phyloP scores from a whole-genome alignment of 805 yeast genomes.

The Wickerhamomyces bisporus region DNA sequence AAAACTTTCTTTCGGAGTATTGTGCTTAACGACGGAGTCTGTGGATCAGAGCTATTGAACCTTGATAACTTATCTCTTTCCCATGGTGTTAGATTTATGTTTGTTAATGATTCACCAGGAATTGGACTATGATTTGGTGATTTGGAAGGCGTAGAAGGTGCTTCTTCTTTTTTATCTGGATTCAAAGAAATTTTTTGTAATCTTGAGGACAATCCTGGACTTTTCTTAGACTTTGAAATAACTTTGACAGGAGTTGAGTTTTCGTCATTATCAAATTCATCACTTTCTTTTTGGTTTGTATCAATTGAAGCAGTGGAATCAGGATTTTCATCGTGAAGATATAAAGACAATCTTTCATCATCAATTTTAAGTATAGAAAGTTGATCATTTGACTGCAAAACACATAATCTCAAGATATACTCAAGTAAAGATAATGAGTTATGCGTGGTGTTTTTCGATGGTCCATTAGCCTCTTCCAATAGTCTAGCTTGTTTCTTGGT shows the following conservation, averaged over 20 bases:
- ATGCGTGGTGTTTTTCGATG: slow-evolving; percentile 1
- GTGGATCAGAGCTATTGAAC: background rate
- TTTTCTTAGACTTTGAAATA: background rate
- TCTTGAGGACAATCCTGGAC: background rate
- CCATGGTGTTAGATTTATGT: slow-evolving; percentile 25
- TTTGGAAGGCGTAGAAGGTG: background rate
- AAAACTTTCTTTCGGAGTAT: slow-evolving; percentile 3
- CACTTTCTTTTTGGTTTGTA: background rate
- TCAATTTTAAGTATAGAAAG: slow-evolving; percentile 44
- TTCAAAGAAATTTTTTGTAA: slow-evolving; percentile 3
- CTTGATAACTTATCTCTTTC: slow-evolving; percentile 20
- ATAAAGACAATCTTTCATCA: slow-evolving; percentile 63
- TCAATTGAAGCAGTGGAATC: slow-evolving; percentile 1
- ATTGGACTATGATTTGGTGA: slow-evolving; percentile 5
- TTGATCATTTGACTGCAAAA: slow-evolving; percentile 58
- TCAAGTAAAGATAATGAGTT: slow-evolving; percentile 52
- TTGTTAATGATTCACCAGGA: slow-evolving; percentile 6
- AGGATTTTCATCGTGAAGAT: slow-evolving; percentile 52
- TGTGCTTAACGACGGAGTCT: background rate
- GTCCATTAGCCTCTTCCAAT: slow-evolving; percentile 1
- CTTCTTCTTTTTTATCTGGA: background rate
- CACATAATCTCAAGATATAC: slow-evolving; percentile 53
- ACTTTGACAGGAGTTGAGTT: slow-evolving; percentile 1
- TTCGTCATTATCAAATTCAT: background rate
- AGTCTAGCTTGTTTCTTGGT: background rate